Evolutionary conservation across 495 filamentous ascomycete species (phyloP), one percentile per base, ranked within the genome.

Genomic region (Talaromyces ruber): DNA sequence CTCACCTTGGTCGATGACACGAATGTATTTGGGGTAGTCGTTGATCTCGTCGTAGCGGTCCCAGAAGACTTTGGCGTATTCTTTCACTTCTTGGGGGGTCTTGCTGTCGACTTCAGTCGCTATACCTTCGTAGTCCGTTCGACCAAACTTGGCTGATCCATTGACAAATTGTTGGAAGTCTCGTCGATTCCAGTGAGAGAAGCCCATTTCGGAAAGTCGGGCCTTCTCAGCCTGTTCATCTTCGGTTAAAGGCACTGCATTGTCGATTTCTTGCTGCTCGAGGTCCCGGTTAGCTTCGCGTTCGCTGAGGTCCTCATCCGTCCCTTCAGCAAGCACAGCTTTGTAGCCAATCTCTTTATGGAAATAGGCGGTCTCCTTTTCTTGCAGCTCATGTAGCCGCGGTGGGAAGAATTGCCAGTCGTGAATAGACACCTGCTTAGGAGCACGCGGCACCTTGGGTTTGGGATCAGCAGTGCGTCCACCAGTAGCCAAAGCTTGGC

Each of bases 121-220:
- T 67, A 99, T 98, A 18, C 83, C 81, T 16, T 84, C 85, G 65
- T 90, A 97, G 70, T 93, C 88, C 24, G 84, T 84, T 25, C 93
- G 89, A 12, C 95, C 95, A 70, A 92, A 93, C 68, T 93, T 93
- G 52, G 90, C 94, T 21, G 90, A 93, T 24, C 92, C 91, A 69
- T 97, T 96, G 72, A 98, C 80, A 68, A 99, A 99, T 66, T 96
- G 93, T 67, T 97, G 93, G 80, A 98, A 99, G 72, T 99, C 95
- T 68, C 96, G 85, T 61, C 91, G 86, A 73, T 96, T 96, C 95
- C 95, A 99, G 47, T 91, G 84, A 2, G 84, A 87, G 69, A 99
- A 99, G 25, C 95, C 95, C 69, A 93, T 82, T 64, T 88, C 82
- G 4, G 89, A 88, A 59, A 99, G 82, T 25, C 68, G 70, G 30